Conservation (phyloP, 2,329 filamentous ascomycete species). For the Cercospora sojina region DNA sequence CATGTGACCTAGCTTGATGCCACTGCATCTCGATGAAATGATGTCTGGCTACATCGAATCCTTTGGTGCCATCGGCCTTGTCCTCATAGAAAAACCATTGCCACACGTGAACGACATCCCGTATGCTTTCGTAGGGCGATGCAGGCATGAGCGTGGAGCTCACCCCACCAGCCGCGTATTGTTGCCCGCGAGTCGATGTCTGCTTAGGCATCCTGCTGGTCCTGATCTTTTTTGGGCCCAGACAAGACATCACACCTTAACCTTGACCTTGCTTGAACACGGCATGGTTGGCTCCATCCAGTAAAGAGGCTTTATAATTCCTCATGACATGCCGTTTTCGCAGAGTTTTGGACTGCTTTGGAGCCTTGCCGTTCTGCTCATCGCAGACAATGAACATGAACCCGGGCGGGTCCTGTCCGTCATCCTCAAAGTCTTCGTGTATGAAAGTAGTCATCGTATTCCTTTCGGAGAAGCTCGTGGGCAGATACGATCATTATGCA, state of each 20-base stretch:
- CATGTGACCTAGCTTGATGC: neutral
- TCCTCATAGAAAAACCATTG: neutral
- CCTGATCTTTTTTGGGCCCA: neutral
- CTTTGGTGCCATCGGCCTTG: neutral
- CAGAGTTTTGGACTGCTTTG: slow-evolving; percentile 1
- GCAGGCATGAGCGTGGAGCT: neutral
- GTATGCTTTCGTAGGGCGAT: slow-evolving; percentile 1
- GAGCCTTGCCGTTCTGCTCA: neutral
- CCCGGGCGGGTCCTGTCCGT: neutral
- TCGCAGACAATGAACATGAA: slow-evolving; percentile 4
- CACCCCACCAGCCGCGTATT: neutral
- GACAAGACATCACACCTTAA: neutral
- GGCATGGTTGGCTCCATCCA: neutral
- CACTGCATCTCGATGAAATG: slow-evolving; percentile 2
- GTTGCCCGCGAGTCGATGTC: neutral
- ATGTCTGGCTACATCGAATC: slow-evolving; percentile 3
- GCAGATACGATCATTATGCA: neutral
- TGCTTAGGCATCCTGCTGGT: neutral
- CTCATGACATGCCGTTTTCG: slow-evolving; percentile 2
- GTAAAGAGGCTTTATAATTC: neutral
- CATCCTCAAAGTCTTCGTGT: neutral
- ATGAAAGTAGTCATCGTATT: neutral
- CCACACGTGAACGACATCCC: neutral
- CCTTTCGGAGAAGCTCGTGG: neutral
- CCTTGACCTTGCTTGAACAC: neutral